phyloP scores from a whole-genome alignment of 2,329 filamentous ascomycete species.

The Elsinoe perseae region DNA sequence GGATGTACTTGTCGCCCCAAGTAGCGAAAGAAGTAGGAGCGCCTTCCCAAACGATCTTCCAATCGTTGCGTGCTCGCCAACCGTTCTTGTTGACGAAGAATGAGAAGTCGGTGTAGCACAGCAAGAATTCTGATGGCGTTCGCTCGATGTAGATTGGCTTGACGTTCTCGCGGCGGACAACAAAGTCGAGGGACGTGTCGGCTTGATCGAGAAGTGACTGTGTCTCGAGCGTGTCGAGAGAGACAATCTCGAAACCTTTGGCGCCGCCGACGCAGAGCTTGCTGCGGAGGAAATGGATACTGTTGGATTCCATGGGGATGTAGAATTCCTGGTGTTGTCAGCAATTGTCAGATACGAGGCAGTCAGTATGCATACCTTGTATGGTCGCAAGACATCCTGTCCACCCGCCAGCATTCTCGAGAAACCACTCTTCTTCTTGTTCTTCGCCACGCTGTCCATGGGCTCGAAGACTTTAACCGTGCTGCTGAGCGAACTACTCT shows the following conservation, averaged over 20 bases:
- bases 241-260: slow-evolving; percentile 93
- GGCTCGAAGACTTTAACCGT: slow-evolving; percentile 99
- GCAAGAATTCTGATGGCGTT: slow-evolving; percentile 89
- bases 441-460: slow-evolving; percentile 80
- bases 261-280: slow-evolving; percentile 95
- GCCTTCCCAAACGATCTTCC: slow-evolving; percentile 97
- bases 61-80: slow-evolving; percentile 91
- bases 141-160: slow-evolving; percentile 96
- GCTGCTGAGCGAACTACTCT: slow-evolving; percentile 83
- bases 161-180: slow-evolving; percentile 84
- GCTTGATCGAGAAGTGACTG: slow-evolving; percentile 95
- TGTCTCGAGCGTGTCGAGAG: slow-evolving; percentile 92
- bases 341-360: slow-evolving; percentile 18
- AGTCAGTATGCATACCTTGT: slow-evolving; percentile 52
- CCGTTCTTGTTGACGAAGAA: slow-evolving; percentile 99
- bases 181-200: slow-evolving; percentile 95
- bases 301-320: slow-evolving; percentile 95
- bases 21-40: slow-evolving; percentile 86
- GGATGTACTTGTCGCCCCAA: slow-evolving; percentile 82
- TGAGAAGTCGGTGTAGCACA: slow-evolving; percentile 97
- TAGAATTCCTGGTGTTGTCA: slow-evolving; percentile 69
- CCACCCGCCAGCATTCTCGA: slow-evolving; percentile 91
- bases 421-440: slow-evolving; percentile 87
- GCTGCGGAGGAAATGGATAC: slow-evolving; percentile 92
- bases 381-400: slow-evolving; percentile 90